Evolutionary conservation across 2,329 filamentous ascomycete genomes (phyloP), one percentile per base, ranked within the genome.

Genomic region (Xylaria sp.): DNA sequence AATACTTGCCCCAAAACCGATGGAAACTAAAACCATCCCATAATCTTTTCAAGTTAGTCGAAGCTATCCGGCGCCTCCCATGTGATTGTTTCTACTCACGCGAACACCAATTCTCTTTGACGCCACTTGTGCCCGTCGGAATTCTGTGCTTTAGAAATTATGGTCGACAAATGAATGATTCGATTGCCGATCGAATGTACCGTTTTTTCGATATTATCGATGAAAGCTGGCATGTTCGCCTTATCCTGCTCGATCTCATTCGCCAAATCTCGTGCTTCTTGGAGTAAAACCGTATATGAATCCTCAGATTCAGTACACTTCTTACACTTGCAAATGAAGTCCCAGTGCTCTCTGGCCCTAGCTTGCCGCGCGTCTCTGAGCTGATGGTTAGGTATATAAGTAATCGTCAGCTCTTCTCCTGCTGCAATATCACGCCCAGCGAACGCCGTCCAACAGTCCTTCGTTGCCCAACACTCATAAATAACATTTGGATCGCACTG

Each of bases 401-500:
- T 4, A 8, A 64, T 19, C 13, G 27, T 15, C 9, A 64, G 10
- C 38, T 64, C 57, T 17, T 64, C 61, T 8, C 61, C 54, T 11
- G 3, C 10, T 9, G 6, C 21, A 25, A 64, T 54, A 25, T 46
- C 3, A 11, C 61, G 57, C 19, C n/a, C 29, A 8, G 58, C 61
- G 23, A 27, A 21, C 23, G n/a, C 43, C 13, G 52, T 25, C 61
- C 61, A 64, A n/a, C 44, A 48, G 43, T 44, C 21, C 6, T 13
- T 8, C n/a, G 13, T n/a, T 1, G 9, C 21, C 10, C 31, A 19
- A 13, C 10, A 38, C 13, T 25, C 23, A 23, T 40, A 60, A 7
- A 0, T 1, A 4, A 63, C 6, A 31, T 64, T 61, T 2, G 58
- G 49, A 5, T 64, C 53, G 21, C 58, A 58, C 61, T 64, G 5